Evolutionary conservation across 2,329 filamentous ascomycete species (phyloP), one percentile per base, ranked within the genome.

Genomic region (Helotiales sp.): DNA sequence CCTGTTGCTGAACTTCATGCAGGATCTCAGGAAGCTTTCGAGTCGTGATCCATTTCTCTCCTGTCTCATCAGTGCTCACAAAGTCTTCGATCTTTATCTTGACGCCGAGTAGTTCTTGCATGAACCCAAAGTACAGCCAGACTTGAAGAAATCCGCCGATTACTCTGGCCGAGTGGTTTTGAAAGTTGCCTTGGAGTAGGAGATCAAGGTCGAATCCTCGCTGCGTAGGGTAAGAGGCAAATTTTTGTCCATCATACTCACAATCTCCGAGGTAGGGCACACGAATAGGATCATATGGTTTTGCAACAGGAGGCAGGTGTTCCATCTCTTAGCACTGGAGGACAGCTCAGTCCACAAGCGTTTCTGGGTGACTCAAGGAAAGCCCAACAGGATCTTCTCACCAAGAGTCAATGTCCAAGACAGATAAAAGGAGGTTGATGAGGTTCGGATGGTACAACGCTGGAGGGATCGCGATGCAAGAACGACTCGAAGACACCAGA

Each of bases 111-210:
- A 60, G 36, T 15, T 47, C 54, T 29, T 48, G 30, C 13, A 63
- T 48, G 40, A 61, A 33, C 12, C 58, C 58, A 46, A 63, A 63
- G 29, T 27, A 61, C 7, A 59, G 42, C 58, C 58, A 59, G 33
- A 33, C 40, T 50, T 62, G 57, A 24, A 62, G 57, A 27, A 58
- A 60, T 7, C 46, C 27, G 9, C 30, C 50, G 4, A 52, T n/a
- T 29, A 50, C 15, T 19, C n/a, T 31, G 1, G 25, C n/a, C 12
- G 52, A 31, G 13, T 17, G 8, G 22, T 42, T 46, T 33, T 62
- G 51, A 22, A 57, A 49, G 17, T 62, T 42, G 25, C 54, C 60
- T 27, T 29, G 17, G 6, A 48, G 22, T 22, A 62, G 46, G 13
- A 27, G 49, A n/a, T 60, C 54, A 27, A 57, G 38, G 31, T 62